Base-by-base conservation (phyloP, 306 rosid species). In the Prunus mongolica region DNA sequence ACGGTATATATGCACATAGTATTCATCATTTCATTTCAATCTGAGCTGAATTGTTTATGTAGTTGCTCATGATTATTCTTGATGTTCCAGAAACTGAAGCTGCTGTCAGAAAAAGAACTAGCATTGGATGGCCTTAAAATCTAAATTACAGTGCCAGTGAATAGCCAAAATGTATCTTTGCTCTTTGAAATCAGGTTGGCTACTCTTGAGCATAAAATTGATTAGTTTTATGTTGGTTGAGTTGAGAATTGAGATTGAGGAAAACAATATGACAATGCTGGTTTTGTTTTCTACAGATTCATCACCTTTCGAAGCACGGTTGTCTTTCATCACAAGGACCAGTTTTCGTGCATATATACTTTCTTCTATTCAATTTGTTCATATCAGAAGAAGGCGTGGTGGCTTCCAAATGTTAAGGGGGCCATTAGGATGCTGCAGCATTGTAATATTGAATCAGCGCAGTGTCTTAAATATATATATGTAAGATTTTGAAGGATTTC, bases 41-140 rank as follows among this genome's bases (percentile, higher is more conserved):
- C 62, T 20, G 28, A 14, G 65, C 25, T 22, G 41, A 78, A 20
- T 1, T 44, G 54, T 32, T 46, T 2, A 20, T 71, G 27, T 46
- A 61, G 74, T 13, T 67, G 25, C 67, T 78, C 60, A 78, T 77
- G 68, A 49, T 71, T 65, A 41, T 85, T 84, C 5, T 58, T 60
- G 20, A 38, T 71, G 74, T 78, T 83, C 71, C 96, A 94, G 98
- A 94, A 91, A 82, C 80, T 94, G 90, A 94, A 91, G 88, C 24
- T 78, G 74, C 82, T 94, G 45, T 50, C 79, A 2, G 96, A 87
- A 25, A 45, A 7, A 32, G 76, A 83, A 1, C 6, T 76, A 13
- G 34, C 81, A 15, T 27, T 50, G 72, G 49, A 83, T 27, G 85
- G 87, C 77, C 88, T 85, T 44, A 73, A 68, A 83, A 71, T 84